A percentile compares a stretch with the other conserved stretches of the same genome.
These are phyloP conservation scores for Magnaporthiopsis poae DNA, from an alignment of 2,329 filamentous ascomycete genomes.

Conservation along the genomic window DNA sequence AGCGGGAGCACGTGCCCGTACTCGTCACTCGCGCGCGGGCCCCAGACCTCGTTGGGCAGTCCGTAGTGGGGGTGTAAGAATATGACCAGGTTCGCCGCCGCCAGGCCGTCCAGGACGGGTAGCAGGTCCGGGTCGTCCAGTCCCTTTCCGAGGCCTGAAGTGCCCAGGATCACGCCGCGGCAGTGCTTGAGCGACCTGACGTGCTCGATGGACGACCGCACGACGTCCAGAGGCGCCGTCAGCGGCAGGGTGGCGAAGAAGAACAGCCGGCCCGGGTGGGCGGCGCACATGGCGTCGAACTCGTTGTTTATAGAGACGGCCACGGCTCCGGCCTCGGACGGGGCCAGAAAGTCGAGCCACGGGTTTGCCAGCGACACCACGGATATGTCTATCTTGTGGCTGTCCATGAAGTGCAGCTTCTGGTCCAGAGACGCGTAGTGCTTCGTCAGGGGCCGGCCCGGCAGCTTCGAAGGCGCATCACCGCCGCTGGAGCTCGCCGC, in stretches of 20 bases:
- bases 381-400: conserved; percentile 69
- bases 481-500: conserved; percentile 34
- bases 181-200: conserved; percentile 55
- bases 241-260: conserved; percentile 77
- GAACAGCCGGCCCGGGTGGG: conserved; percentile 59
- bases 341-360: conserved; percentile 75
- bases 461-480: conserved; percentile 47
- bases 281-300: conserved; percentile 60
- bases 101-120: conserved; percentile 61
- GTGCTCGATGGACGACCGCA: conserved; percentile 56
- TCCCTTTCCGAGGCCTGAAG: conserved; percentile 67
- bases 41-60: conserved; percentile 70
- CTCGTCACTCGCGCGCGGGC: conserved; percentile 47
- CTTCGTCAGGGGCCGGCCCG: conserved; percentile 71
- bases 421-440: conserved; percentile 72
- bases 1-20: conserved; percentile 84
- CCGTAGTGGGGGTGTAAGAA: conserved; percentile 93
- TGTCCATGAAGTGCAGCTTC: conserved; percentile 82
- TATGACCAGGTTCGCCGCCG: conserved; percentile 53
- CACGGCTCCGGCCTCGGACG: conserved; percentile 50
- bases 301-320: conserved; percentile 67
- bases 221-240: conserved; percentile 51
- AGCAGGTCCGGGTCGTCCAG: conserved; percentile 69
- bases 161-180: conserved; percentile 81
- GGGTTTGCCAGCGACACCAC: conserved; percentile 86